Evolutionary conservation across 2,329 filamentous ascomycete genomes (phyloP), one percentile per base, ranked within the genome.

Genomic region (Pleurostoma richardsiae): DNA sequence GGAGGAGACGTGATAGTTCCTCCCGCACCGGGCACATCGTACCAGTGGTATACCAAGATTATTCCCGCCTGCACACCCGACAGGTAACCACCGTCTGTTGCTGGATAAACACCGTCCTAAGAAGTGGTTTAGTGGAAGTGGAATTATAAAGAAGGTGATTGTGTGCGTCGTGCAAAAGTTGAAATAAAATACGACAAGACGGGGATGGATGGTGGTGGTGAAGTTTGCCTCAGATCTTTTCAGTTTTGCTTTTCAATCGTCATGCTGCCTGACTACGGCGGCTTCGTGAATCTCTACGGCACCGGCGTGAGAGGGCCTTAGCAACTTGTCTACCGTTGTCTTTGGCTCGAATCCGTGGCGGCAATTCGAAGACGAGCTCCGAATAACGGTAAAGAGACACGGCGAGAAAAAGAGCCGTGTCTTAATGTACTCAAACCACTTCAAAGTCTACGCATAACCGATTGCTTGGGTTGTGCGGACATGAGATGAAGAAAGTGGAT

Each of bases 171-270:
- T 19, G 19, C 19, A 19, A 19, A 19, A 19, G 19, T 19, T 19
- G 19, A 19, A 19, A 19, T 19, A 19, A 19, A 19, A 19, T 19
- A 19, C 19, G 19, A 19, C 19, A 19, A 19, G 19, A 19, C 19
- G 19, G 19, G 19, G 19, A 19, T 19, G 19, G 19, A 19, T 19
- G 19, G 19, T 19, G 19, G 19, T 19, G 19, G 19, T 19, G 19
- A 19, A 19, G 19, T 19, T 19, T 59, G 72, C 72, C 74, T 88
- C 84, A 87, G 84, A 77, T 87, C 83, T 88, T 87, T 86, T 86
- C 82, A 86, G 82, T 86, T 79, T 65, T 65, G 48, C 2, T 57
- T 59, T 58, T 59, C 65, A 59, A 63, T 70, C 76, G 64, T 79
- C 73, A 79, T 63, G 52, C 70, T 67, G 61, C 64, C 60, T 63